Conservation (phyloP, 2,329 filamentous ascomycete genomes). For the Westerdykella aurantiaca region DNA sequence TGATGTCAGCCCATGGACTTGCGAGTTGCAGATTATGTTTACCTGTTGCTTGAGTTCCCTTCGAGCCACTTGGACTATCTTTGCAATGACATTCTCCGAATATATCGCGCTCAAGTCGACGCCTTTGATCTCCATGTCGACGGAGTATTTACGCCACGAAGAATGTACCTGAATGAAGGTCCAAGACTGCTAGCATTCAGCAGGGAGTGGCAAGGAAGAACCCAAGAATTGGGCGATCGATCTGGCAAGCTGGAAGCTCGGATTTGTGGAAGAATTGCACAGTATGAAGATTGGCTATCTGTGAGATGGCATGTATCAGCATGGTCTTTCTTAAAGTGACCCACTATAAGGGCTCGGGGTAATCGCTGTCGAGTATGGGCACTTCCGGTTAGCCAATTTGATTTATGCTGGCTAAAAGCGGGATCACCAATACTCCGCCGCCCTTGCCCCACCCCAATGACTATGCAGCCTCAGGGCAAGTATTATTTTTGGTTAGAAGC, state of each 20-base stretch:
- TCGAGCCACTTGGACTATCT: constrained; percentile 31
- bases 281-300: background rate
- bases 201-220: no score
- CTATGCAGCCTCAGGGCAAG: no score
- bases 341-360: constrained; percentile 15
- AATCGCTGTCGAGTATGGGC: constrained; percentile 7
- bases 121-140: constrained; percentile 11
- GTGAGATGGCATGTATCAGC: constrained; percentile 1
- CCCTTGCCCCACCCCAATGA: constrained; percentile 6
- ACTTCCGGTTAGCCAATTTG: constrained; percentile 6
- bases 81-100: constrained; percentile 26
- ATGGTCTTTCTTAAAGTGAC: constrained; percentile 3
- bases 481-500: no score
- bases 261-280: background rate
- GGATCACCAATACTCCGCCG: constrained; percentile 25
- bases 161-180: background rate
- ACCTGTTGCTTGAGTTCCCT: constrained; percentile 22
- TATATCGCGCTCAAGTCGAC: constrained; percentile 24
- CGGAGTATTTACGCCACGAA: no score
- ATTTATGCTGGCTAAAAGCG: constrained; percentile 8
- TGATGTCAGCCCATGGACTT: background rate
- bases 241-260: no score
- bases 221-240: no score
- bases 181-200: no score
- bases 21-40: background rate